Evolutionary conservation across 495 filamentous ascomycete species (phyloP).

Genomic region (Aspergillus steynii): DNA sequence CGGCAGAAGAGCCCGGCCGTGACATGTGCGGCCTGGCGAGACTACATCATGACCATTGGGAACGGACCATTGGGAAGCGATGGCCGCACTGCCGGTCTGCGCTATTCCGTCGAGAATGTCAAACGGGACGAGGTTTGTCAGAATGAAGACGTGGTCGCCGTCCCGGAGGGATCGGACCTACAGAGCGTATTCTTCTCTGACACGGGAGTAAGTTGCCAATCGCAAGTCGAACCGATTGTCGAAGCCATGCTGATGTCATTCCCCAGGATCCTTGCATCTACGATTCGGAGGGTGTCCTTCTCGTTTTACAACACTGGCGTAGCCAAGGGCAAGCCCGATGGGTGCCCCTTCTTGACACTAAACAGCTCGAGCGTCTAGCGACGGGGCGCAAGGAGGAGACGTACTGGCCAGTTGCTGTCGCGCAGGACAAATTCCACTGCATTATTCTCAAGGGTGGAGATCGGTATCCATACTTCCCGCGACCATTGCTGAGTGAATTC

Average conservation of each 20-base stretch:
- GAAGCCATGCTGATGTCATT: conserved; percentile 20
- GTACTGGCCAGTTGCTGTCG: conserved; percentile 95
- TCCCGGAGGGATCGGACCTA: conserved; percentile 68
- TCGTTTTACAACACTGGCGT: conserved; percentile 90
- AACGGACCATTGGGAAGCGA: conserved; percentile 83
- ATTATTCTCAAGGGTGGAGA: conserved; percentile 98
- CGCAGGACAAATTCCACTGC: conserved; percentile 91
- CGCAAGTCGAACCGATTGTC: not conserved
- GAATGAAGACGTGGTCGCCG: conserved; percentile 84
- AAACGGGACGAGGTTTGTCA: conserved; percentile 92
- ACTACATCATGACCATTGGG: conserved; percentile 91
- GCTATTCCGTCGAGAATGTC: conserved; percentile 90
- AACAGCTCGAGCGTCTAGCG: conserved; percentile 73
- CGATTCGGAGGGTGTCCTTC: conserved; percentile 81
- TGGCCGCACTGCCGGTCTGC: conserved; percentile 65
- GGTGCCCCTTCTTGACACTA: conserved; percentile 91
- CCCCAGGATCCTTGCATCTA: conserved; percentile 87
- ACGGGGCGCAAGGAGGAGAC: conserved; percentile 81
- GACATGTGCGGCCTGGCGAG: conserved; percentile 86
- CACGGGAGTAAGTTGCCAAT: conserved; percentile 59
- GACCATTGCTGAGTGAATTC: conserved; percentile 89
- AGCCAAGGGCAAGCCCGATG: conserved; percentile 79
- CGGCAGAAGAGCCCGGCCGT: conserved; percentile 91
- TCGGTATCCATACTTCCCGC: conserved; percentile 90
- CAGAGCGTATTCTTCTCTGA: conserved; percentile 91